phyloP scores from a whole-genome alignment of 2,329 filamentous ascomycete species.

The Immersiporthe knoxdaviesiana region DNA sequence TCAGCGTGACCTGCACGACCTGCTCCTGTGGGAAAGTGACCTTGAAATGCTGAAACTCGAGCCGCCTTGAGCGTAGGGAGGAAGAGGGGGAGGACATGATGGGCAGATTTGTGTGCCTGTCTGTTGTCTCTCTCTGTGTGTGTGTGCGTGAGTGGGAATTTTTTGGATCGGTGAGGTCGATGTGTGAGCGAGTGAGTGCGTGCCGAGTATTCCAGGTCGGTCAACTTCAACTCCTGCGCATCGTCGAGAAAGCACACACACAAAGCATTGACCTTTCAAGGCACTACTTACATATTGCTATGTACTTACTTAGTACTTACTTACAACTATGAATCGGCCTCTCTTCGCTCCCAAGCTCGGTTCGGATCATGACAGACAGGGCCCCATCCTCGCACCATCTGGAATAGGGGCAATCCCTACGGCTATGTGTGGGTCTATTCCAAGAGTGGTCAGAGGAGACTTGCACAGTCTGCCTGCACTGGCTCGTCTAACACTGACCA shows the following conservation, averaged over 20 bases:
- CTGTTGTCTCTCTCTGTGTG: not conserved
- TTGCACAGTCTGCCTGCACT: not conserved
- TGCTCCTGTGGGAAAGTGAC: constrained; percentile 27
- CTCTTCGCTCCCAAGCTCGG: not conserved
- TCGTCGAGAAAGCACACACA: not conserved
- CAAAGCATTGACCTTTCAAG: not conserved
- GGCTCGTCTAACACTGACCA: not conserved
- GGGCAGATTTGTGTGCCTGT: not conserved
- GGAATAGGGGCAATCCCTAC: constrained; percentile 2
- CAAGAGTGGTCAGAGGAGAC: too few relatives aligned
- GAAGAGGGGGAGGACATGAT: constrained; percentile 28
- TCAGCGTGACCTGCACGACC: constrained; percentile 46
- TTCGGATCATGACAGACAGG: not conserved
- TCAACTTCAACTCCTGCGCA: not conserved
- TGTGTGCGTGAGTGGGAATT: too few relatives aligned
- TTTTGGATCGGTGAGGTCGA: too few relatives aligned
- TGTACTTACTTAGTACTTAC: not conserved
- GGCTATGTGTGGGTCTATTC: constrained; percentile 9
- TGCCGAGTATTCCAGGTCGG: too few relatives aligned
- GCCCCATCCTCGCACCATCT: not conserved
- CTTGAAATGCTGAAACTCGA: constrained; percentile 31
- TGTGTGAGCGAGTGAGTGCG: too few relatives aligned
- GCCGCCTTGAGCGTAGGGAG: constrained; percentile 19
- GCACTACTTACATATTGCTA: not conserved
- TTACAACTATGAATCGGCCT: too few relatives aligned